Conservation (phyloP, 805 yeast species). For the Candida michaelii region DNA sequence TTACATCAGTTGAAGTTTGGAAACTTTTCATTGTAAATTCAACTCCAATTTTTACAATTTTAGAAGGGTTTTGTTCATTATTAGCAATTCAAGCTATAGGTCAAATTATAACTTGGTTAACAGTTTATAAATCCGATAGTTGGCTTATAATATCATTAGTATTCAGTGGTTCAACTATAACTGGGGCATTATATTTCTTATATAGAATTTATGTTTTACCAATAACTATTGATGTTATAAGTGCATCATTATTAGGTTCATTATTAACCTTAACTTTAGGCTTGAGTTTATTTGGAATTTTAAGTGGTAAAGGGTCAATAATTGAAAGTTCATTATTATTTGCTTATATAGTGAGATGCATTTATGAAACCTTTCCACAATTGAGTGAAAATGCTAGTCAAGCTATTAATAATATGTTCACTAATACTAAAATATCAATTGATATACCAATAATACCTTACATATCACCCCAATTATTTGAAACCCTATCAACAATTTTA, state of each 20-base stretch:
- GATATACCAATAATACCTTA: slow-evolving; percentile 26
- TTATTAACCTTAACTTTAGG: slow-evolving; percentile 73
- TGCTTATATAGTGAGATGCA: slow-evolving; percentile 89
- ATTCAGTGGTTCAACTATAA: slow-evolving; percentile 69
- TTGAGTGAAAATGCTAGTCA: slow-evolving; percentile 53
- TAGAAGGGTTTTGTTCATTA: slow-evolving; percentile 92
- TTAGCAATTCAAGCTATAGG: slow-evolving; percentile 92
- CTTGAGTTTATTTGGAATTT: slow-evolving; percentile 79
- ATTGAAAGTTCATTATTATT: slow-evolving; percentile 83
- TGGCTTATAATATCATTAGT: slow-evolving; percentile 78
- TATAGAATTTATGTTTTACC: slow-evolving; percentile 82
- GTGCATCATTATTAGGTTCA: slow-evolving; percentile 85
- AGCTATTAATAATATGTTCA: slow-evolving; percentile 16
- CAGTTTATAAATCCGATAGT: slow-evolving; percentile 60
- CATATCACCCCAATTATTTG: slow-evolving; percentile 29
- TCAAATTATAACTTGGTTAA: slow-evolving; percentile 71
- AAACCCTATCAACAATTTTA: slow-evolving; percentile 32
- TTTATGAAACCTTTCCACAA: slow-evolving; percentile 90
- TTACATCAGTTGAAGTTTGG: slow-evolving; percentile 59
- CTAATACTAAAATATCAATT: slow-evolving; percentile 12
- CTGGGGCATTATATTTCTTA: slow-evolving; percentile 75
- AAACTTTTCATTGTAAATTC: slow-evolving; percentile 66
- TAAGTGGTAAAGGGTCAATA: slow-evolving; percentile 83
- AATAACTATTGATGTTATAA: slow-evolving; percentile 62
- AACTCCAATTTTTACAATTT: slow-evolving; percentile 83